phyloP scores from a whole-genome alignment of 345 rosid genomes.

The Eucalyptus victrix region DNA sequence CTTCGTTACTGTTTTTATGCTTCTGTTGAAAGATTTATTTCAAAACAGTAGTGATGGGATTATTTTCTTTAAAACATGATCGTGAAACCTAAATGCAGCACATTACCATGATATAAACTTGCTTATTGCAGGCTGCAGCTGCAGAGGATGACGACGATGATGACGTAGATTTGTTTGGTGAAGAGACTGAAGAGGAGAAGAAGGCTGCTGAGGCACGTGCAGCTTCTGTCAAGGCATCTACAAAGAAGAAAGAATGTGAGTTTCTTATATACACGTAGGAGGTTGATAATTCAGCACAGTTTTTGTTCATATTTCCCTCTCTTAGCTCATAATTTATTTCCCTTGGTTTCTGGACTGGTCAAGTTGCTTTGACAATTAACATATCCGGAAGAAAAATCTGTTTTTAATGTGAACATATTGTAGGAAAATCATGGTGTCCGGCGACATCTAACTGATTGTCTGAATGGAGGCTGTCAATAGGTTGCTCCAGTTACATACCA shows the following conservation, averaged over 20 bases:
- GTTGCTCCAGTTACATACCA: not conserved
- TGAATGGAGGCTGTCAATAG: not conserved
- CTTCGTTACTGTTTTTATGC: not conserved
- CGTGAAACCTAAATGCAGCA: not conserved
- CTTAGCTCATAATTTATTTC: not conserved
- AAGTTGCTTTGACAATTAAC: not conserved
- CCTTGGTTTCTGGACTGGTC: not conserved
- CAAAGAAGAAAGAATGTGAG: constrained; percentile 13
- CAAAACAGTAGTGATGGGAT: not conserved
- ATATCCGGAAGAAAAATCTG: not conserved
- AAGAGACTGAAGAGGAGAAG: constrained; percentile 13
- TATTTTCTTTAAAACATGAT: not conserved
- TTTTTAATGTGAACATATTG: not conserved
- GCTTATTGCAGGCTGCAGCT: constrained; percentile 1
- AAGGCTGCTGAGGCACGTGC: constrained; percentile 11
- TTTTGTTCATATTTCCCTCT: not conserved
- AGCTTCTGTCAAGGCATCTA: constrained; percentile 1
- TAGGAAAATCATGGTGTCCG: not conserved
- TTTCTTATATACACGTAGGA: not conserved
- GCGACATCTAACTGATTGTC: not conserved
- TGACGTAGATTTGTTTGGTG: constrained; percentile 4
- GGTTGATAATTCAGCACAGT: not conserved
- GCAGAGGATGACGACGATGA: constrained; percentile 4
- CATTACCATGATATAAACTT: not conserved
- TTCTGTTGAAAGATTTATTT: not conserved